A percentile compares a stretch with the other conserved stretches of the same genome.
phyloP scores from a whole-genome alignment of 2,329 filamentous ascomycete species.

The Plenodomus tracheiphilus region DNA sequence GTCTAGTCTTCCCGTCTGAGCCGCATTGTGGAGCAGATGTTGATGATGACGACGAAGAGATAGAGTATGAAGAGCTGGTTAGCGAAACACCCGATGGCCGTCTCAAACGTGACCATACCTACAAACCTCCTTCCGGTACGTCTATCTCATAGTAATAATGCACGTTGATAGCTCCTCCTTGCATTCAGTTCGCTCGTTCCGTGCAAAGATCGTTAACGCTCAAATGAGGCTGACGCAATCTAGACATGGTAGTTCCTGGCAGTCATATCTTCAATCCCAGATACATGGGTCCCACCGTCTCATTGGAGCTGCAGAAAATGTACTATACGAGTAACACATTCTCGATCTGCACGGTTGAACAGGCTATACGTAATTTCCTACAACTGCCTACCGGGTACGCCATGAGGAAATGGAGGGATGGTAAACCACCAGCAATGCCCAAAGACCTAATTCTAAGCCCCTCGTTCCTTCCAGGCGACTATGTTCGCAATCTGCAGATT shows the following conservation, averaged over 20 bases:
- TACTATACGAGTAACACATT: slow-evolving; percentile 29
- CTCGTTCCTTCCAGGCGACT: slow-evolving; percentile 7
- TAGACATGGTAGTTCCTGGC: slow-evolving; percentile 19
- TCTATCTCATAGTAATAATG: too few species aligned
- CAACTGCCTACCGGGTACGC: slow-evolving; percentile 3
- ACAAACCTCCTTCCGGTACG: slow-evolving; percentile 12
- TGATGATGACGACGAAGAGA: background rate
- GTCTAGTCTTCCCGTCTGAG: background rate
- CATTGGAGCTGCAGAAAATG: slow-evolving; percentile 14
- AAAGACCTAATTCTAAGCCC: slow-evolving; percentile 2
- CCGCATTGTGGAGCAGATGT: background rate
- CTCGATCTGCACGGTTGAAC: slow-evolving; percentile 24
- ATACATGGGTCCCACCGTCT: slow-evolving; percentile 18
- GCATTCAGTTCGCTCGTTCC: too few species aligned
- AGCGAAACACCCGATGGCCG: slow-evolving; percentile 16
- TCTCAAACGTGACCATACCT: slow-evolving; percentile 20
- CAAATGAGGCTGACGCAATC: background rate
- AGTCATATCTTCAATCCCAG: slow-evolving; percentile 22
- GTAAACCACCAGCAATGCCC: background rate
- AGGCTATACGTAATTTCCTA: slow-evolving; percentile 13
- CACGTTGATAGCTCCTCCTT: too few species aligned
- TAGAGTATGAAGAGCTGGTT: background rate
- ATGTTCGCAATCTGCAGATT: slow-evolving; percentile 25
- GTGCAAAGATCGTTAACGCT: too few species aligned
- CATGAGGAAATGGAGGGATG: background rate